Evolutionary conservation across 2,329 filamentous ascomycete species (phyloP).

Genomic region (Nemania sp.): DNA sequence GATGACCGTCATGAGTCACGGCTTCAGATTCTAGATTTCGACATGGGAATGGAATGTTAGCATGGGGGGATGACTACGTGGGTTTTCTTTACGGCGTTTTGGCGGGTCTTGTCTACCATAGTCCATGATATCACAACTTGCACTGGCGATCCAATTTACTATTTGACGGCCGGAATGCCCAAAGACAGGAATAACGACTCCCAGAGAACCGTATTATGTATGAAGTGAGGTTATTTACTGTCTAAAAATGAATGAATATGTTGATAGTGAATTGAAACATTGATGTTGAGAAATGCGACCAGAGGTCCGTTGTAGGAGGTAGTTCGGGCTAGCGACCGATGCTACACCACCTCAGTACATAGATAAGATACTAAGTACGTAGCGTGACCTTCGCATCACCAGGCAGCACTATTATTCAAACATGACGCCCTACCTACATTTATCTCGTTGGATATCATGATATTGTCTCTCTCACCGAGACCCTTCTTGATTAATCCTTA

Average conservation of each 20-base stretch:
- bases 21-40: conserved; percentile 33
- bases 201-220: not conserved
- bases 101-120: conserved; percentile 6
- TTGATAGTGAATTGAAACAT: not conserved
- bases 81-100: conserved; percentile 22
- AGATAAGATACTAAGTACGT: not conserved
- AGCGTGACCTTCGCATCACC: not conserved
- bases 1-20: conserved; percentile 31
- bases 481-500: not conserved
- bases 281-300: not conserved
- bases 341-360: not conserved
- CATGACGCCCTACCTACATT: not conserved
- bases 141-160: not conserved
- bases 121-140: conserved; percentile 11
- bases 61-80: conserved; percentile 15
- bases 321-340: not conserved
- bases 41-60: conserved; percentile 31
- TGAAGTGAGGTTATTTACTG: not conserved
- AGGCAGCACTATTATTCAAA: not conserved
- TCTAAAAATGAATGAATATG: not conserved
- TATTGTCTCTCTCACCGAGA: not conserved
- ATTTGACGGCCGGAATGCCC: not conserved
- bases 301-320: not conserved
- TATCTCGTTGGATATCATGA: not conserved
- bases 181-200: not conserved